Conservation (phyloP, 176 grass and related monocot genomes). For the Oryza longistaminata region DNA sequence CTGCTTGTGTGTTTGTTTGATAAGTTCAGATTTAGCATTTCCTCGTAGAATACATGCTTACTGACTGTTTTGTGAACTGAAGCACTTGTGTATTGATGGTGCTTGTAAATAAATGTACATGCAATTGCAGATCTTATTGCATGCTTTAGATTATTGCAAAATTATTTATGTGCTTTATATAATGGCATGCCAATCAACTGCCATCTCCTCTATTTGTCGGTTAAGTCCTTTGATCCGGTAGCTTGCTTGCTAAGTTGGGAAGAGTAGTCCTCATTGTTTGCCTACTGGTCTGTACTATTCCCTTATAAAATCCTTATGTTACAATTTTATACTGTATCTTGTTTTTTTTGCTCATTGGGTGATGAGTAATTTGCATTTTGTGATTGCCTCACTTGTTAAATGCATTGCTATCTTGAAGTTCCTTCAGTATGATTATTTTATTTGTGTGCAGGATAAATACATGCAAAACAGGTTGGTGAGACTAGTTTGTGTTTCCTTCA, state of each 20-base stretch:
- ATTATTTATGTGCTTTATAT: background rate
- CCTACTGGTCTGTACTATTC: background rate
- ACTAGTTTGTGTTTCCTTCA: slow-evolving; percentile 98
- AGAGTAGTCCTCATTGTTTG: background rate
- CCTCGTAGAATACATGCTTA: background rate
- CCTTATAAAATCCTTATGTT: background rate
- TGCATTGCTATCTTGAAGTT: background rate
- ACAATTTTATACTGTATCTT: background rate
- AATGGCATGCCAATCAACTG: background rate
- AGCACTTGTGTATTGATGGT: background rate
- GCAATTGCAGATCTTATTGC: background rate
- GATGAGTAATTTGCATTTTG: background rate
- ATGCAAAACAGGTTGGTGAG: slow-evolving; percentile 99
- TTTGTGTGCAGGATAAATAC: slow-evolving; percentile 87
- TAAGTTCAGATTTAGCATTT: slow-evolving; percentile 12
- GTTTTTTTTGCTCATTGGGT: background rate
- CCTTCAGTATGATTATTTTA: slow-evolving; percentile 2
- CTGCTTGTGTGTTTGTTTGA: background rate
- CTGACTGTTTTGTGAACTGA: slow-evolving; percentile 5
- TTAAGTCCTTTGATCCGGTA: background rate
- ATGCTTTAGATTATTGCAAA: slow-evolving; percentile 11
- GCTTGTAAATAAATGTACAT: background rate
- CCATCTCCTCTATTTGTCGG: background rate
- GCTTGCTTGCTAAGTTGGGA: background rate
- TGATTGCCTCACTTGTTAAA: background rate